These are phyloP conservation scores for Colletotrichum echinochloae DNA, from an alignment of 2,329 filamentous ascomycete genomes.

Conservation along the genomic window DNA sequence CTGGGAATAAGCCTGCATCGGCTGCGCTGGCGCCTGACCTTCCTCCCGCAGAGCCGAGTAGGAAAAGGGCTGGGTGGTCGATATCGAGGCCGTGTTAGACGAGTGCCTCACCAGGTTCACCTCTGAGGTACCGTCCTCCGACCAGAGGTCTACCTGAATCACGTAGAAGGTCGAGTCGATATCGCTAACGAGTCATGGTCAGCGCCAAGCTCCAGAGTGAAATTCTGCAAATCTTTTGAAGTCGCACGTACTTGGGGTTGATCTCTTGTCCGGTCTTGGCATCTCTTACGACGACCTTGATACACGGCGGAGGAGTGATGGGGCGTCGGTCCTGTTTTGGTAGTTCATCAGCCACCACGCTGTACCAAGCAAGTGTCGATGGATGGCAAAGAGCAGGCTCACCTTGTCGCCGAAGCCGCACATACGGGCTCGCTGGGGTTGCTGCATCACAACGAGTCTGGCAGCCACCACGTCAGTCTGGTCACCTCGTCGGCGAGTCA, in stretches of 20 bases:
- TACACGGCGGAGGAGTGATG: constrained; percentile 94
- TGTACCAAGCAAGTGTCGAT: neutral
- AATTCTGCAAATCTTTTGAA: neutral
- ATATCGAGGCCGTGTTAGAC: constrained; percentile 80
- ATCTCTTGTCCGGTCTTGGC: constrained; percentile 81
- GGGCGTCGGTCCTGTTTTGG: constrained; percentile 83
- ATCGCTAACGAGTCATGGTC: constrained; percentile 62
- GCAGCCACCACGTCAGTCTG: constrained; percentile 7
- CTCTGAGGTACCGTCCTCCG: constrained; percentile 72
- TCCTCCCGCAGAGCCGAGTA: constrained; percentile 63
- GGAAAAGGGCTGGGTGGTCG: constrained; percentile 81
- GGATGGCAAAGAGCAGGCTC: neutral
- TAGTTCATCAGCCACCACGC: constrained; percentile 30
- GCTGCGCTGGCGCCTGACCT: constrained; percentile 19
- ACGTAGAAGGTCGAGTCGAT: constrained; percentile 66
- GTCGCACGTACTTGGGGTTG: constrained; percentile 77
- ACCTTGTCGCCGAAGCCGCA: constrained; percentile 99
- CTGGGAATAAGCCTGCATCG: constrained; percentile 44
- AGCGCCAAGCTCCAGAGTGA: constrained; percentile 14
- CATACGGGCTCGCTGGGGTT: constrained; percentile 94
- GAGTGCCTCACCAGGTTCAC: constrained; percentile 75
- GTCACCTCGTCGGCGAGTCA: neutral
- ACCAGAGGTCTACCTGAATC: constrained; percentile 76
- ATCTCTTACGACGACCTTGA: constrained; percentile 85
- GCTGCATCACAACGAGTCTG: constrained; percentile 85